Percentiles rank a stretch among this genome's conserved stretches.
phyloP scores from a whole-genome alignment of 306 rosid species.

The Citrullus mucosospermus region DNA sequence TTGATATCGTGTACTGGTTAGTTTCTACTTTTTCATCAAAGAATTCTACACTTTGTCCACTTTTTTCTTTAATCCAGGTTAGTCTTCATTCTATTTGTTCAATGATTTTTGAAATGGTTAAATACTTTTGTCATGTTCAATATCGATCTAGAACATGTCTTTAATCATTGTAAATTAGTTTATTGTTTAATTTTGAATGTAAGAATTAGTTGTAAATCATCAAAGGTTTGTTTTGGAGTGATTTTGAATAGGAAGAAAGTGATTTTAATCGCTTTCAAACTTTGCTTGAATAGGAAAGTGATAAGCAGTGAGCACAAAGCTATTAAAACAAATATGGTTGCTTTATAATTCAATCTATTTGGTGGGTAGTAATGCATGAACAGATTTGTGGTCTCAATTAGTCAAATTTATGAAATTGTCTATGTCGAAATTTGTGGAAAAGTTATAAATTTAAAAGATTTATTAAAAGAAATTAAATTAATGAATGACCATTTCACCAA shows the following conservation, averaged over 20 bases:
- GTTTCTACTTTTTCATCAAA: background rate
- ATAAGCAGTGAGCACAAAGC: background rate
- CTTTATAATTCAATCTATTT: background rate
- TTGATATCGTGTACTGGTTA: background rate
- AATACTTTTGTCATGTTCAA: background rate
- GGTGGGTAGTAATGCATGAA: background rate
- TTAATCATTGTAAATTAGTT: too few species aligned
- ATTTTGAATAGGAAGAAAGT: too few species aligned
- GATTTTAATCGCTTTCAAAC: background rate
- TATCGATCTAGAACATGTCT: background rate
- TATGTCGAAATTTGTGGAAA: too few species aligned
- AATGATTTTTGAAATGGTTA: too few species aligned
- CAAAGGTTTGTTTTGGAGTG: background rate
- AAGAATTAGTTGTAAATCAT: too few species aligned
- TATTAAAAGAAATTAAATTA: too few species aligned
- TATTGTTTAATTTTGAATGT: too few species aligned
- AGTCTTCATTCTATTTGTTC: background rate
- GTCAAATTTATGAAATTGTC: too few species aligned
- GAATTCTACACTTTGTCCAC: background rate
- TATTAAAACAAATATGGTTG: background rate
- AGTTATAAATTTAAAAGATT: too few species aligned
- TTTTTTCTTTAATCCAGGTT: too few species aligned
- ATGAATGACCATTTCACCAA: too few species aligned
- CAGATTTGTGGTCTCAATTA: background rate
- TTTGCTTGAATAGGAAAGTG: background rate